Evolutionary conservation across 768 basidiomycete genomes (phyloP), one percentile per base, ranked within the genome.

Genomic region (Chalciporus piperatus): DNA sequence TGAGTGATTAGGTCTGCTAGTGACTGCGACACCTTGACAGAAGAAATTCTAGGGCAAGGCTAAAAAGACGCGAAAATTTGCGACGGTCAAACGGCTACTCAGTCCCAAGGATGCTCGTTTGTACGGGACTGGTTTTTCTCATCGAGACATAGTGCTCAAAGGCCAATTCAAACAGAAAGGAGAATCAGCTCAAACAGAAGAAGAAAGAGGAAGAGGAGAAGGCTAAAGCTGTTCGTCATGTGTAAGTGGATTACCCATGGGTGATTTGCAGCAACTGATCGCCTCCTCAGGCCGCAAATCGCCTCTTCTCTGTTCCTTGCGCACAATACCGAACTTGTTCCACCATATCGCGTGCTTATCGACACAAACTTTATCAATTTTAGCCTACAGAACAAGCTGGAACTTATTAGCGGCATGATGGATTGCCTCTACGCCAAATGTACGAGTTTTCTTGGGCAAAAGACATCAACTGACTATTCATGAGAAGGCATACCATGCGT

Each of bases 301-400:
- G 84, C 94, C n/a, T 89, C 93, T 27, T 92, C 94, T 17, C 76
- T 98, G 59, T 98, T 98, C 77, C 77, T 99, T 38, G 85, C 89
- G 4, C 97, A 98, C 69, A 98, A 99, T 69, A 85, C 89, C 19
- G 88, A 97, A 17, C 88, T 99, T 42, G 95, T 92, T 0, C 97
- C 97, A 0, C 97, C 97, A 3, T 99, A 98, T 67, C 85, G 96
- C 17, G 92, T 99, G 23, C 82, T 99, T 35, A 92, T 99, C 54
- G 97, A 99, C 71, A 99, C 97, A 66, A 99, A 99, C 69, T 98
- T 99, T 61, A 99, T 99, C 78, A 98, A 98, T 67, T 96, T 98
- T 68, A 92, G 88, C 59, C 78, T 99, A 44, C 97, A 99, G 74
- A 99, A 98, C 71, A 97, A 98, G 70, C 74, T 99, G 58, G 97